phyloP scores from a whole-genome alignment of 495 filamentous ascomycete species.

The Neurospora tetrasperma region DNA sequence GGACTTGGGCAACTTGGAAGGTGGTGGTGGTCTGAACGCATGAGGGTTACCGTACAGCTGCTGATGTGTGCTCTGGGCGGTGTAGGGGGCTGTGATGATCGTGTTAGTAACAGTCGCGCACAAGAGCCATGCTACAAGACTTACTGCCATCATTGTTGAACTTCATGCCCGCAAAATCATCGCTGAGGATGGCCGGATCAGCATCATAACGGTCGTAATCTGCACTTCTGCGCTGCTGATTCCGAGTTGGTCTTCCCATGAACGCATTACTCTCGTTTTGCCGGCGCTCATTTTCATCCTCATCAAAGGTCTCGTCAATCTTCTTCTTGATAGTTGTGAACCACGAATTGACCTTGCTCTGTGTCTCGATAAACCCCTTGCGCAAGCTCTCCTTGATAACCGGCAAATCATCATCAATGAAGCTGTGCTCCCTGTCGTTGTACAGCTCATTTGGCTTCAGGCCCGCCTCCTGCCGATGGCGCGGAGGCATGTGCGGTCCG shows the following conservation, averaged over 20 bases:
- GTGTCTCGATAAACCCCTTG: slow-evolving; percentile 92
- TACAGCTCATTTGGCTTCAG: slow-evolving; percentile 39
- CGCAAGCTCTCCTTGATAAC: slow-evolving; percentile 87
- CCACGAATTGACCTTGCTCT: slow-evolving; percentile 87
- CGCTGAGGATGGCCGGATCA: slow-evolving; percentile 80
- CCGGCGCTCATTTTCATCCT: slow-evolving; percentile 38
- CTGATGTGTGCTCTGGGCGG: slow-evolving; percentile 19
- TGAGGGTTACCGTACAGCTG: slow-evolving; percentile 68
- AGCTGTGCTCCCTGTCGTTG: slow-evolving; percentile 60
- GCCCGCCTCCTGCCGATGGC: slow-evolving; percentile 36
- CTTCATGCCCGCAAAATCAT: slow-evolving; percentile 86
- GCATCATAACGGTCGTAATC: slow-evolving; percentile 90
- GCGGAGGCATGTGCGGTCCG: slow-evolving; percentile 16
- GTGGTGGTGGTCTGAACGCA: slow-evolving; percentile 65
- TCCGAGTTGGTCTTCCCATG: slow-evolving; percentile 29
- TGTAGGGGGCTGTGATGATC: not conserved
- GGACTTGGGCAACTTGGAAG: slow-evolving; percentile 47
- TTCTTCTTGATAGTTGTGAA: slow-evolving; percentile 81
- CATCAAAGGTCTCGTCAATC: slow-evolving; percentile 73
- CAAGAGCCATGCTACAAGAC: slow-evolving; percentile 25
- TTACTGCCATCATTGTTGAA: slow-evolving; percentile 62
- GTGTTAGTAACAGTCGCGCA: slow-evolving; percentile 4
- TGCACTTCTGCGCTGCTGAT: slow-evolving; percentile 53
- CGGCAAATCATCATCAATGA: slow-evolving; percentile 92
- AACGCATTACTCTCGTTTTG: slow-evolving; percentile 20